Conservation (phyloP, 805 yeast genomes). For the Diddensiella caesifluorescens region DNA sequence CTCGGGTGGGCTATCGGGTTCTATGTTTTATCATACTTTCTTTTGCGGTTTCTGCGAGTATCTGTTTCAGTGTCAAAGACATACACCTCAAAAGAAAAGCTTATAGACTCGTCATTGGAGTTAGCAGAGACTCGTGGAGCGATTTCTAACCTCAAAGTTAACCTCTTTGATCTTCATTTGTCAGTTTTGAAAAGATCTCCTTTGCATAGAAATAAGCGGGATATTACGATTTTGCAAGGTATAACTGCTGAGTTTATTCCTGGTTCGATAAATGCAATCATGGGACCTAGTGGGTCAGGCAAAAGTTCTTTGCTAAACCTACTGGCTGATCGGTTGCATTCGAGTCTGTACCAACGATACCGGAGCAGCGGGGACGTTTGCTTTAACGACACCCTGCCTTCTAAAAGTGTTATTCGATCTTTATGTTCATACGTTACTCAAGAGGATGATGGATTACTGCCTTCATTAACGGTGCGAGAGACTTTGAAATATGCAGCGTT, state of each 20-base stretch:
- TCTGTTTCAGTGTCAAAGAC: constrained; percentile 47
- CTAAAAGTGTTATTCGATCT: constrained; percentile 34
- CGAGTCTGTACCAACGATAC: constrained; percentile 32
- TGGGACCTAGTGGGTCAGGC: constrained; percentile 83
- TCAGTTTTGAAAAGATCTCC: constrained; percentile 18
- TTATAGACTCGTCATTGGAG: constrained; percentile 1
- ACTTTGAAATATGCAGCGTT: constrained; percentile 68
- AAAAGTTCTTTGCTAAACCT: constrained; percentile 62
- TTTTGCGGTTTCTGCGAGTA: constrained; percentile 45
- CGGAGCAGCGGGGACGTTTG: constrained; percentile 39
- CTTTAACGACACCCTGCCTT: constrained; percentile 39
- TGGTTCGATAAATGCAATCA: constrained; percentile 59
- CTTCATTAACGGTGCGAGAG: constrained; percentile 72
- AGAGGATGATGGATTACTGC: constrained; percentile 66
- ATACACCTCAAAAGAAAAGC: constrained; percentile 18
- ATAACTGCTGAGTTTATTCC: constrained; percentile 49
- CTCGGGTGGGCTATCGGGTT: constrained; percentile 56
- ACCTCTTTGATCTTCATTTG: constrained; percentile 24
- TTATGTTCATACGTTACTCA: constrained; percentile 76
- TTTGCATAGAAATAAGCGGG: constrained; percentile 12
- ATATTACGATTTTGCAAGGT: constrained; percentile 39
- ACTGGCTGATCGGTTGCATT: constrained; percentile 53
- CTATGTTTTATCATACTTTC: constrained; percentile 43
- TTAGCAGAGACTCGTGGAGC: constrained; percentile 3
- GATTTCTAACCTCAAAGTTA: constrained; percentile 20